phyloP scores from a whole-genome alignment of 345 rosid species.

The Turnera subulata region DNA sequence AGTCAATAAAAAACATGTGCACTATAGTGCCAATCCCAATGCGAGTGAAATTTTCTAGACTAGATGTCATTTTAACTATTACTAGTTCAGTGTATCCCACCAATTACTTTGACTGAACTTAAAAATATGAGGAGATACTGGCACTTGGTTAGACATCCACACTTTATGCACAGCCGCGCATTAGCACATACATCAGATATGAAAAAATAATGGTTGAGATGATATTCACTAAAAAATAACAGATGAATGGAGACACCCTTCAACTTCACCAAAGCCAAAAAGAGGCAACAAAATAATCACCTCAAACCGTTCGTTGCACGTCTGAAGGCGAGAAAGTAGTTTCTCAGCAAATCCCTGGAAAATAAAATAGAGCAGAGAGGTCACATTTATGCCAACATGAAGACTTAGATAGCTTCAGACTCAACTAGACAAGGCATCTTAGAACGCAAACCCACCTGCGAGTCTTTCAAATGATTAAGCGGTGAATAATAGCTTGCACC shows the following conservation, averaged over 20 bases:
- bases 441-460: conserved; percentile 58
- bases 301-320: conserved; percentile 87
- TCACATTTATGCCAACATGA: not conserved
- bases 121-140: no score
- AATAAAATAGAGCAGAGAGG: conserved; percentile 8
- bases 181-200: no score
- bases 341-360: conserved; percentile 85
- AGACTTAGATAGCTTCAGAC: not conserved
- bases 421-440: not conserved
- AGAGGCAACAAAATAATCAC: conserved; percentile 30
- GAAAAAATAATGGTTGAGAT: not conserved
- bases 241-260: no score
- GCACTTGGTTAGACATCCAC: no score
- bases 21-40: no score
- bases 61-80: no score
- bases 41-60: no score
- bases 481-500: conserved; percentile 64
- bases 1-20: not conserved
- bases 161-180: no score
- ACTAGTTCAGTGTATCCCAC: no score
- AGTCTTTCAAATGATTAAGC: conserved; percentile 73
- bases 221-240: not conserved
- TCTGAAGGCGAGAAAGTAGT: conserved; percentile 79
- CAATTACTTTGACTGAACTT: no score
- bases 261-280: no score